A percentile compares a stretch with the other conserved stretches of the same genome.
phyloP scores from a whole-genome alignment of 441 rosid species.

The Corymbia citriodora region DNA sequence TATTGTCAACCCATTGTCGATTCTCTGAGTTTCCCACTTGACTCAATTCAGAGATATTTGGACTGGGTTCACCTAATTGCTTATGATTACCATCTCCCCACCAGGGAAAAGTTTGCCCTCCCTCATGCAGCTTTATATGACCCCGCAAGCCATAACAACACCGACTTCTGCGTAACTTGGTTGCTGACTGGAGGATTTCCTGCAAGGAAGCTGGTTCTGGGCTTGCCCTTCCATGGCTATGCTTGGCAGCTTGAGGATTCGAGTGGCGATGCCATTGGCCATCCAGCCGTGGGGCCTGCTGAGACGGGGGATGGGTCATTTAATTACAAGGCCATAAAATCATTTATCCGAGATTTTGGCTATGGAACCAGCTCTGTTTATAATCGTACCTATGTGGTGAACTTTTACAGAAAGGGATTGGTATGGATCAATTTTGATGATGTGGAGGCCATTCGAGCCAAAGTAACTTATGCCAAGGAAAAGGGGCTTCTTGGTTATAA shows the following conservation, averaged over 20 bases:
- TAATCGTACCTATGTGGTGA: constrained; percentile 33
- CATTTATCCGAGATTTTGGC: constrained; percentile 23
- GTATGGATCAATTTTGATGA: constrained; percentile 48
- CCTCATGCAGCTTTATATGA: constrained; percentile 36
- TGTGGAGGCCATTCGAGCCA: constrained; percentile 29
- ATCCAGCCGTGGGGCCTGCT: constrained; percentile 29
- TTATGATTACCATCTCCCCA: constrained; percentile 38
- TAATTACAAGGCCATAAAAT: constrained; percentile 20
- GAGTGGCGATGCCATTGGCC: constrained; percentile 13
- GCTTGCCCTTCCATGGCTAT: constrained; percentile 50
- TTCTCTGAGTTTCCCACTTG: constrained; percentile 3
- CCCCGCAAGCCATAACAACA: constrained; percentile 16
- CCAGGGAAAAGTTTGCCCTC: constrained; percentile 26
- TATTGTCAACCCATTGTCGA: background rate
- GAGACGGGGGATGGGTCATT: constrained; percentile 26
- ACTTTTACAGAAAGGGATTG: constrained; percentile 16
- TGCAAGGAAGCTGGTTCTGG: constrained; percentile 28
- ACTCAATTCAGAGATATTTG: constrained; percentile 8
- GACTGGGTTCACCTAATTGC: constrained; percentile 42
- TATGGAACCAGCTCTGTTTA: constrained; percentile 28
- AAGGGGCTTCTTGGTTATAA: constrained; percentile 34
- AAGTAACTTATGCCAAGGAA: constrained; percentile 31
- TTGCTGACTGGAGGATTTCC: constrained; percentile 29
- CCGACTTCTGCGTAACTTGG: constrained; percentile 32
- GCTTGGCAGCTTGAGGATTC: constrained; percentile 31